Conservation (phyloP, 495 filamentous ascomycete species). For the Penicillium diatomitis region DNA sequence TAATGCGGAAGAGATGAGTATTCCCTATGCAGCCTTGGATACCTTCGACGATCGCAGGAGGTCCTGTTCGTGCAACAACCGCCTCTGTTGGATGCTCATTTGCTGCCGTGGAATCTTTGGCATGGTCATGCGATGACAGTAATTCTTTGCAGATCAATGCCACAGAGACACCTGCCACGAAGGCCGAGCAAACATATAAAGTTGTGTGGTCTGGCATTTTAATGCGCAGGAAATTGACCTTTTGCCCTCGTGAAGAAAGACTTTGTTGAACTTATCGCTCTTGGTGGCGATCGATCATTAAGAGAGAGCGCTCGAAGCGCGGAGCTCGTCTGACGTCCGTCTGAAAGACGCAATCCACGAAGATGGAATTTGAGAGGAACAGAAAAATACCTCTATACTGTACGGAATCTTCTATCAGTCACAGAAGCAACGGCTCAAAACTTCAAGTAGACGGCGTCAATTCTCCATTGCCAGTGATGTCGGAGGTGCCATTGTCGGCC, state of each 20-base stretch:
- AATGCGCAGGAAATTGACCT: neutral
- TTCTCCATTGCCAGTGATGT: neutral
- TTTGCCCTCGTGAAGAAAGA: slow-evolving; percentile 1
- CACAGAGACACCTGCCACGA: slow-evolving; percentile 60
- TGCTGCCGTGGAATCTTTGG: slow-evolving; percentile 1
- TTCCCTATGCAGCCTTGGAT: slow-evolving; percentile 92
- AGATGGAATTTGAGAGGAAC: no score
- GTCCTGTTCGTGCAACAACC: slow-evolving; percentile 24
- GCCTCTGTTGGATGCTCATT: slow-evolving; percentile 4
- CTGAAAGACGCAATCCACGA: neutral
- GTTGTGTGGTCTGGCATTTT: slow-evolving; percentile 23
- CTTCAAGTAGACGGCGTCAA: no score
- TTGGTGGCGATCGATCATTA: neutral
- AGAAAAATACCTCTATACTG: no score
- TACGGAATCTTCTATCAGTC: no score
- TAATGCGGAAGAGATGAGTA: slow-evolving; percentile 83
- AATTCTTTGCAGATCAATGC: slow-evolving; percentile 65
- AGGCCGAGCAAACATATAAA: slow-evolving; percentile 55
- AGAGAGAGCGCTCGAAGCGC: slow-evolving; percentile 7
- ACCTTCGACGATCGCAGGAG: slow-evolving; percentile 49
- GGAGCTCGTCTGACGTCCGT: neutral
- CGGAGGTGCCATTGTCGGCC: neutral
- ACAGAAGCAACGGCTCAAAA: no score
- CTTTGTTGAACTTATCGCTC: no score
- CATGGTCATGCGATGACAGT: slow-evolving; percentile 49